A percentile compares a stretch with the other conserved stretches of the same genome.
Evolutionary conservation across 2,329 filamentous ascomycete species (phyloP).

Genomic region (Exserohilum turcica): DNA sequence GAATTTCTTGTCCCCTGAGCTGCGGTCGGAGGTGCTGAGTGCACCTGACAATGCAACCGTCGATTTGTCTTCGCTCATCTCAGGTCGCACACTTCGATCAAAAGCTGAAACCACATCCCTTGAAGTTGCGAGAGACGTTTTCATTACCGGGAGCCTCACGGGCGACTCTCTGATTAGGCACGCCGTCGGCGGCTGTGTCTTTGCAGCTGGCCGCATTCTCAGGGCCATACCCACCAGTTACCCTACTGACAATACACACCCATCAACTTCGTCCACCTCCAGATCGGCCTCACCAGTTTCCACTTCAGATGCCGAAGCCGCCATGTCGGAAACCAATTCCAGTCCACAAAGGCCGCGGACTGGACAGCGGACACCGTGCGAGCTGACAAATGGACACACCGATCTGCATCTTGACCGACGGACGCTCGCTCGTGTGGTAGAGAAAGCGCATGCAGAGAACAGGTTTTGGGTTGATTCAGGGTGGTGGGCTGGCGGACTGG

Average conservation of each 20-base stretch:
- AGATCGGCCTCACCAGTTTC: constrained; percentile 29
- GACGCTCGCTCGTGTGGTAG: constrained; percentile 36
- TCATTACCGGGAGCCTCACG: constrained; percentile 63
- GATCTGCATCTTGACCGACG: constrained; percentile 47
- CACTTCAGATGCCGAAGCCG: constrained; percentile 21
- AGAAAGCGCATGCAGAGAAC: constrained; percentile 39
- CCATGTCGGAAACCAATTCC: constrained; percentile 3
- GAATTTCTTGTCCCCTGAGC: constrained; percentile 54
- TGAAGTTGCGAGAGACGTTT: constrained; percentile 59
- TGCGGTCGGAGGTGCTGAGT: constrained; percentile 56
- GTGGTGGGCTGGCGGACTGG: constrained; percentile 46
- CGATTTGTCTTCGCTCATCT: constrained; percentile 48
- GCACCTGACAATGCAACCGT: constrained; percentile 5
- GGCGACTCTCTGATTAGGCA: constrained; percentile 66
- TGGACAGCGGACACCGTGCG: constrained; percentile 23
- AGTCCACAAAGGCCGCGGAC: constrained; percentile 13
- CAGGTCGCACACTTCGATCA: constrained; percentile 59
- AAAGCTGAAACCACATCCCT: constrained; percentile 56
- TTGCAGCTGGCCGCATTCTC: constrained; percentile 59
- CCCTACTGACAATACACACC: constrained; percentile 14
- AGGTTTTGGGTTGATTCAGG: constrained; percentile 40
- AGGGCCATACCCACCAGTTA: constrained; percentile 31
- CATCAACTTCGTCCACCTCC: constrained; percentile 23
- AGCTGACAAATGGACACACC: constrained; percentile 44
- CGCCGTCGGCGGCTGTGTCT: constrained; percentile 63